phyloP scores from a whole-genome alignment of 2,329 filamentous ascomycete genomes.

The Diplodia seriata region DNA sequence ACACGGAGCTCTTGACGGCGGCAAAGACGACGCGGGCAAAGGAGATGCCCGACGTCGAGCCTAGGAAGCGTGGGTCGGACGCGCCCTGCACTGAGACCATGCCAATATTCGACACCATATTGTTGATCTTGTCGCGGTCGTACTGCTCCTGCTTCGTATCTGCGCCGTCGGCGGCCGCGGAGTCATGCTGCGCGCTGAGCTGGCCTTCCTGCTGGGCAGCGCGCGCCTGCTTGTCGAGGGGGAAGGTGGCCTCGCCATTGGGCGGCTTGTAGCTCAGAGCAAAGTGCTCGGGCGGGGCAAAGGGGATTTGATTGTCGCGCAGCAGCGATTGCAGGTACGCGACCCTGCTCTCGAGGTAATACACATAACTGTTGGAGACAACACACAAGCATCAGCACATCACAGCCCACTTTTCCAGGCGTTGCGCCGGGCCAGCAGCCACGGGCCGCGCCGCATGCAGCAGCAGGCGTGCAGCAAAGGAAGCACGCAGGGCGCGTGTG shows the following conservation, averaged over 20 bases:
- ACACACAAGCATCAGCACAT: slow-evolving; percentile 35
- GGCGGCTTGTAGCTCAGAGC: slow-evolving; percentile 49
- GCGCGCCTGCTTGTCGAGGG: slow-evolving; percentile 31
- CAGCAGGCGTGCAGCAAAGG: slow-evolving; percentile 28
- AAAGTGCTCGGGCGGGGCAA: slow-evolving; percentile 73
- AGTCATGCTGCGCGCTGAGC: slow-evolving; percentile 38
- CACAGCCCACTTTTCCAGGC: slow-evolving; percentile 23
- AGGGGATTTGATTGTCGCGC: slow-evolving; percentile 70
- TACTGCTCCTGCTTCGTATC: slow-evolving; percentile 56
- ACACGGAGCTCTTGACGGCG: slow-evolving; percentile 80
- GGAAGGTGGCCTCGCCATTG: slow-evolving; percentile 44
- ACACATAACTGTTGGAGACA: slow-evolving; percentile 74
- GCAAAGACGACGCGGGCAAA: slow-evolving; percentile 95
- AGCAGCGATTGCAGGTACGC: slow-evolving; percentile 82
- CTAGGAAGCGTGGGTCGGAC: slow-evolving; percentile 80
- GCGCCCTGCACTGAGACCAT: slow-evolving; percentile 80
- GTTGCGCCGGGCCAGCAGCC: slow-evolving; percentile 12
- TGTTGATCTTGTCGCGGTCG: slow-evolving; percentile 68
- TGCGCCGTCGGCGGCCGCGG: slow-evolving; percentile 35
- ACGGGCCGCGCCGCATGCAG: slow-evolving; percentile 31
- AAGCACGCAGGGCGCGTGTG: slow-evolving; percentile 22
- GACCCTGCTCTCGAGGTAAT: slow-evolving; percentile 88
- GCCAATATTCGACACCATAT: slow-evolving; percentile 71
- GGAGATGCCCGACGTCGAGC: slow-evolving; percentile 87
- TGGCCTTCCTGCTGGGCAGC: slow-evolving; percentile 35